Percentiles rank a stretch among this genome's conserved stretches.
Evolutionary conservation across 805 yeast genomes (phyloP).

Genomic region (Ogataea paradorogensis): DNA sequence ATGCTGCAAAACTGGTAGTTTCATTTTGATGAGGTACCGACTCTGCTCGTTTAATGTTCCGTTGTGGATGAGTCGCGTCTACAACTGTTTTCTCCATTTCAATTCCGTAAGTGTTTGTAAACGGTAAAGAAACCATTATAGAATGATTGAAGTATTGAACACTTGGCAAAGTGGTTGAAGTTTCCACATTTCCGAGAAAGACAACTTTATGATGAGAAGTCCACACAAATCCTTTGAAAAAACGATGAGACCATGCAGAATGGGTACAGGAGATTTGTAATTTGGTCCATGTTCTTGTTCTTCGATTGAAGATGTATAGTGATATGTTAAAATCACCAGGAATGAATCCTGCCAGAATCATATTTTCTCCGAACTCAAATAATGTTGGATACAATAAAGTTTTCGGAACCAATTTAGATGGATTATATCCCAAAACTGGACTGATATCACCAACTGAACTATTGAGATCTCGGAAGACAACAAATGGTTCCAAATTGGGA

Average conservation of each 20-base stretch:
- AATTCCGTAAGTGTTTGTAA: slow-evolving; percentile 43
- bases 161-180: slow-evolving; percentile 44
- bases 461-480: slow-evolving; percentile 17
- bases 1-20: slow-evolving; percentile 54
- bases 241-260: slow-evolving; percentile 52
- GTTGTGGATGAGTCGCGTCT: background rate
- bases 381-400: slow-evolving; percentile 55
- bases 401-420: slow-evolving; percentile 37
- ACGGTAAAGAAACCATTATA: slow-evolving; percentile 50
- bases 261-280: slow-evolving; percentile 54
- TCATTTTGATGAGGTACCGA: slow-evolving; percentile 6
- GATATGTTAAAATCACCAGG: slow-evolving; percentile 47
- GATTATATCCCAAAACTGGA: background rate
- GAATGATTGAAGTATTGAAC: slow-evolving; percentile 46
- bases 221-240: slow-evolving; percentile 74
- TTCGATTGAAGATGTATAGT: slow-evolving; percentile 48
- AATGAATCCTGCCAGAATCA: slow-evolving; percentile 59
- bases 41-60: background rate
- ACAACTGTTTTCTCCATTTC: slow-evolving; percentile 8
- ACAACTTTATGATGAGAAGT: slow-evolving; percentile 71
- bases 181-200: slow-evolving; percentile 52
- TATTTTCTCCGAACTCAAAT: slow-evolving; percentile 63
- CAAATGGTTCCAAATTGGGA: slow-evolving; percentile 22
- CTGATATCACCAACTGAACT: slow-evolving; percentile 10
- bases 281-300: slow-evolving; percentile 62